Conservation (phyloP, 768 basidiomycete species). For the Lactifluus hygrophoroides region DNA sequence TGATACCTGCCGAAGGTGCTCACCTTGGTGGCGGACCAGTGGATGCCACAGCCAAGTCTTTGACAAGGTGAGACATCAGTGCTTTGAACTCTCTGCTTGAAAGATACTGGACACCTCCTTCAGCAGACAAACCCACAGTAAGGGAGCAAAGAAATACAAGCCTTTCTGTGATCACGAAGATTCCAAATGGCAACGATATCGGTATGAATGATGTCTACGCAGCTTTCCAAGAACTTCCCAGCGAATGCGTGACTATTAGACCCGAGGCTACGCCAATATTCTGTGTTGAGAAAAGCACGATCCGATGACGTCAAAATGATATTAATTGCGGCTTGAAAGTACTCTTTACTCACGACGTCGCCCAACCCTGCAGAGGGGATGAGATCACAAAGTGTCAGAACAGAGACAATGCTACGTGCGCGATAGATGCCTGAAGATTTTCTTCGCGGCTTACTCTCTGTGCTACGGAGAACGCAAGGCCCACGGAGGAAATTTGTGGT, state of each 20-base stretch:
- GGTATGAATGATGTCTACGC: not conserved
- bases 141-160: not conserved
- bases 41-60: not conserved
- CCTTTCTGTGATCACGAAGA: not conserved
- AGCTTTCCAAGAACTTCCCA: not conserved
- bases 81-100: not conserved
- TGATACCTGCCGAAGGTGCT: not conserved
- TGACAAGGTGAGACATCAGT: slow-evolving; percentile 1
- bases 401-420: not conserved
- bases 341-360: not conserved
- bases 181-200: slow-evolving; percentile 9
- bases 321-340: not conserved
- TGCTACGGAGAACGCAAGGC: not conserved
- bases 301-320: not conserved
- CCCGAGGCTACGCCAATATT: slow-evolving; percentile 1
- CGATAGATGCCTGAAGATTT: not conserved
- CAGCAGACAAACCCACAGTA: not conserved
- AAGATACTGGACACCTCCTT: not conserved
- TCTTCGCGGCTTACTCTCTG: not conserved
- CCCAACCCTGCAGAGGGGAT: not conserved
- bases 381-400: not conserved
- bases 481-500: not conserved
- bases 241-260: not conserved
- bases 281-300: not conserved
- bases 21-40: not conserved